phyloP scores from a whole-genome alignment of 192 early-diverging fungal species.

The Gigaspora rosea region DNA sequence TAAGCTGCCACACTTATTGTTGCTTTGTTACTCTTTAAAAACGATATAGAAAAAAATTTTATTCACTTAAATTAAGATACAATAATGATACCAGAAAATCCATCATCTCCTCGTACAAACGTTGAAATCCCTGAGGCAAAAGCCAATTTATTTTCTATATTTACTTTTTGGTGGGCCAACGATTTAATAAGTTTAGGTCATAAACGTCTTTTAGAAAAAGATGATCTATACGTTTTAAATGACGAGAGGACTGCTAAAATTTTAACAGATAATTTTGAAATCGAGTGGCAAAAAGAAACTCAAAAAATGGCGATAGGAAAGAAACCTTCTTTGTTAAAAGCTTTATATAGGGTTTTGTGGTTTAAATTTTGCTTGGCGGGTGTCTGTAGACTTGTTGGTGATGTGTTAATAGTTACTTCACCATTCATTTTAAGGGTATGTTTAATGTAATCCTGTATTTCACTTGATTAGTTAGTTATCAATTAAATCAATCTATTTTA shows the following conservation, averaged over 20 bases:
- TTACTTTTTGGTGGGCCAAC: constrained; percentile 66
- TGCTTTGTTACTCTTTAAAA: too few species aligned
- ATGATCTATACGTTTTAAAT: constrained; percentile 57
- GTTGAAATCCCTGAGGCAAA: constrained; percentile 48
- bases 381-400: constrained; percentile 39
- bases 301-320: constrained; percentile 34
- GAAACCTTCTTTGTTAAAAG: constrained; percentile 39
- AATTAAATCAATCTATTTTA: neutral
- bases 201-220: constrained; percentile 59
- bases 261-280: constrained; percentile 34
- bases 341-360: constrained; percentile 44
- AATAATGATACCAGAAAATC: neutral
- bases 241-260: constrained; percentile 39
- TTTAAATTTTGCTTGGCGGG: constrained; percentile 48
- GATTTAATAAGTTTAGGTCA: constrained; percentile 68
- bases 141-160: constrained; percentile 57
- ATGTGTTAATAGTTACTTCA: constrained; percentile 39
- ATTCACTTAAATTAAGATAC: too few species aligned
- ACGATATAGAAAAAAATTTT: too few species aligned
- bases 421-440: constrained; percentile 31
- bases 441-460: neutral
- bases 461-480: neutral
- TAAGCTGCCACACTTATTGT: too few species aligned
- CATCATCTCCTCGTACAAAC: neutral
- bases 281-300: constrained; percentile 33